Evolutionary conservation across 2,329 filamentous ascomycete species (phyloP).

Genomic region (Kalmusia sp.): DNA sequence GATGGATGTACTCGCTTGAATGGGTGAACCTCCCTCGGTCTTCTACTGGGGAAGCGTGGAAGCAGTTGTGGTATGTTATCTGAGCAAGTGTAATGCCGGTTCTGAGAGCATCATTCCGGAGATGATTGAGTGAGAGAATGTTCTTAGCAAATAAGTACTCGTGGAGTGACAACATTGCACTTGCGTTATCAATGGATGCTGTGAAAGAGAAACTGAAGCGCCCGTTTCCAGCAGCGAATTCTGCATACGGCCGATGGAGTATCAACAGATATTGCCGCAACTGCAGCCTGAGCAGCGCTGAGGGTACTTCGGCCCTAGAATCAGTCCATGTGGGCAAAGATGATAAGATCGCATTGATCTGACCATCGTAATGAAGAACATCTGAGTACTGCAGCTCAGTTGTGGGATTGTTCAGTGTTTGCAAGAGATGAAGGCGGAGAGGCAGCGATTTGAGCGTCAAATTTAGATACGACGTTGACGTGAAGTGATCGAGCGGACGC

Average conservation of each 20-base stretch:
- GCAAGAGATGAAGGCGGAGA: conserved; percentile 39
- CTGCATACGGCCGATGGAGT: conserved; percentile 43
- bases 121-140: conserved; percentile 29
- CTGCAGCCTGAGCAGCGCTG: conserved; percentile 38
- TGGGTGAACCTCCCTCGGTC: neutral
- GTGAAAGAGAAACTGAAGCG: conserved; percentile 43
- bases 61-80: conserved; percentile 35
- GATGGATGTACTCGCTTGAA: conserved; percentile 2
- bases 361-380: conserved; percentile 40
- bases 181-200: conserved; percentile 35
- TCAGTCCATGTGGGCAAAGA: conserved; percentile 35
- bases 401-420: conserved; percentile 41
- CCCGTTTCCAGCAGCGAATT: conserved; percentile 27
- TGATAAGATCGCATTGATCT: conserved; percentile 31
- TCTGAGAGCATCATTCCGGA: conserved; percentile 41
- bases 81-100: conserved; percentile 34
- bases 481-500: conserved; percentile 36
- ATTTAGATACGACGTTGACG: conserved; percentile 37
- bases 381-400: conserved; percentile 38
- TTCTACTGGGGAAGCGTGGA: conserved; percentile 10
- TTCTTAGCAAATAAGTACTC: conserved; percentile 28
- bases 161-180: conserved; percentile 32
- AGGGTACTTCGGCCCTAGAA: conserved; percentile 20
- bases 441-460: conserved; percentile 33
- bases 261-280: conserved; percentile 43